Base-by-base conservation (phyloP, 1,284 basidiomycete genomes). In the Tilletia horrida region DNA sequence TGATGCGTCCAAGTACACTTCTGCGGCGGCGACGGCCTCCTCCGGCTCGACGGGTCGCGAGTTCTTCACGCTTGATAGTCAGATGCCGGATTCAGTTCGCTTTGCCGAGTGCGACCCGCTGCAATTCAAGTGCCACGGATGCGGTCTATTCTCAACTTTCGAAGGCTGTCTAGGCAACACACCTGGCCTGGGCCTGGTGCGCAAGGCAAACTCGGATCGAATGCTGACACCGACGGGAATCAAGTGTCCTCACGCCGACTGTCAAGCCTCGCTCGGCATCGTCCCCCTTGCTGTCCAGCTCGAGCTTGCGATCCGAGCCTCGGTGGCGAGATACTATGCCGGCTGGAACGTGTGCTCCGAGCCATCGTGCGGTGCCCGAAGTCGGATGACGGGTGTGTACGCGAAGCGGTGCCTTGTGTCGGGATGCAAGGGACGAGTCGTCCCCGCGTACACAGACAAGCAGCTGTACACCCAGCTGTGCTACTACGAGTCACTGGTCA, bases 361-460 rank as follows among this genome's bases (percentile, higher is more conserved):
- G 72, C 85, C 88, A 35, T 90, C 88, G 1, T 99, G 96, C 80
- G 87, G 88, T 9, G 86, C 89, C 66, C 86, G 89, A 23, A 93
- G 93, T n/a, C 86, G 93, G 27, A 90, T 88, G 86, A 93, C 96
- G 88, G 86, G 91, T 50, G 92, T 97, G 0, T 96, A 94, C 81
- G 92, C 92, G 8, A 86, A 88, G 55, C 73, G 77, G 2, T 81
- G 80, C 66, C 57, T 80, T 18, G 77, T 73, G 16, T 27, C 64
- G 1, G 68, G 73, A 4, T 81, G 80, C 69, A 63, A 71, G 13
- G 80, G 79, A 27, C 62, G 68, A 4, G 70, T 72, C 0, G 68
- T 68, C 48, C 70, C 55, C 0, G 29, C 62, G 29, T 81, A 80
- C 70, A 62, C 66, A 16, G 79, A 81, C 68, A 80, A 80, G 63